Conservation (phyloP, 805 yeast genomes). For the Pichia paraexigua region DNA sequence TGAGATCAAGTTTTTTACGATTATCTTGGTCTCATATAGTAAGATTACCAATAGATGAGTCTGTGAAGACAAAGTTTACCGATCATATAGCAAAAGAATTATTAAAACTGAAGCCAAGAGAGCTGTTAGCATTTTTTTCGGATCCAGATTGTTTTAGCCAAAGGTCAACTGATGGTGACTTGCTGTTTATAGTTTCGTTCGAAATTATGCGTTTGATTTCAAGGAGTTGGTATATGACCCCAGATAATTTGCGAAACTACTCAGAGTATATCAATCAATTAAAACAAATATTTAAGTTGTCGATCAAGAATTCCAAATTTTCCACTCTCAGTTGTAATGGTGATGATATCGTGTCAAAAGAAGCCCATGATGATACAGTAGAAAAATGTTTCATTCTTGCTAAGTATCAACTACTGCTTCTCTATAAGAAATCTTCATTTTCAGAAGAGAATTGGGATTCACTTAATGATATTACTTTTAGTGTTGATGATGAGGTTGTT, state of each 20-base stretch:
- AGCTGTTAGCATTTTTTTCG: neutral
- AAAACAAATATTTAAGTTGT: neutral
- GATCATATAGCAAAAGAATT: neutral
- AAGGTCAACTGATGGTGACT: neutral
- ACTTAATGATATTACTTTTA: neutral
- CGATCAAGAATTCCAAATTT: neutral
- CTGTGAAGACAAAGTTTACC: neutral
- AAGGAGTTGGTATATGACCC: neutral
- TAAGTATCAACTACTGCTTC: neutral
- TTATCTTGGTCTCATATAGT: neutral
- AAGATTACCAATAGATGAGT: neutral
- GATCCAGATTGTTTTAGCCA: neutral
- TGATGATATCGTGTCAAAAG: neutral
- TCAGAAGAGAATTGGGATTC: neutral
- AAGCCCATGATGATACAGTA: neutral
- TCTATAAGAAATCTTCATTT: neutral
- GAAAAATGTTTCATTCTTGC: constrained; percentile 4
- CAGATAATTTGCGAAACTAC: neutral
- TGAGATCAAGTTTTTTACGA: neutral
- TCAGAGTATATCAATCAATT: neutral
- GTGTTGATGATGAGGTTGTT: neutral
- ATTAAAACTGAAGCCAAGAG: neutral
- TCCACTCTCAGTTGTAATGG: neutral
- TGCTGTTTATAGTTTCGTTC: constrained; percentile 2
- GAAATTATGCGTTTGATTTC: constrained; percentile 1